Percentiles rank a stretch among this genome's conserved stretches.
Conservation (phyloP, 805 yeast species). For the Kazachstania viticola region DNA sequence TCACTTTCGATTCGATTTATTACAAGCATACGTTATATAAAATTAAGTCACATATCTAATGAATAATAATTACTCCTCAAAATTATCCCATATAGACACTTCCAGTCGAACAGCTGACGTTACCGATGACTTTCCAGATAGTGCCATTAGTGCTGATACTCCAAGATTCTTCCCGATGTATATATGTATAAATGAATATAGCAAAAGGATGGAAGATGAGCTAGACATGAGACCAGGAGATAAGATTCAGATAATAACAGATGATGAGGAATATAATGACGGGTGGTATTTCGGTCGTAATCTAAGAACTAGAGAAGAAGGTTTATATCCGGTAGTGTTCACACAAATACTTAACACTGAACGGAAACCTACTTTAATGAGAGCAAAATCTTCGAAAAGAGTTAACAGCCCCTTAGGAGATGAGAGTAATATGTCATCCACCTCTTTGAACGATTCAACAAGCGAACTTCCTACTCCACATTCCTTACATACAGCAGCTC, state of each 20-base stretch:
- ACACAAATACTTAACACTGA: slow-evolving; percentile 42
- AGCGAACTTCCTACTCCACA: slow-evolving; percentile 20
- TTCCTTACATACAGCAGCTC: slow-evolving; percentile 16
- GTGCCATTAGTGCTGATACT: slow-evolving; percentile 1
- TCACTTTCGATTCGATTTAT: too few species aligned
- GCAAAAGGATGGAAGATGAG: slow-evolving; percentile 84
- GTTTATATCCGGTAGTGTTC: slow-evolving; percentile 83
- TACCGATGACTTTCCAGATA: slow-evolving; percentile 2
- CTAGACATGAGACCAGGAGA: slow-evolving; percentile 73
- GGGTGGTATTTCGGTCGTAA: slow-evolving; percentile 96
- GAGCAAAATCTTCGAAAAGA: slow-evolving; percentile 49
- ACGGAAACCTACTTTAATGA: slow-evolving; percentile 33
- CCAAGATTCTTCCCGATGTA: slow-evolving; percentile 21
- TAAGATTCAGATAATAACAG: slow-evolving; percentile 76
- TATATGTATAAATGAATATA: slow-evolving; percentile 75
- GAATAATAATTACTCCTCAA: slow-evolving; percentile 4
- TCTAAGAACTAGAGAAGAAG: slow-evolving; percentile 58
- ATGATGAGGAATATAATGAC: slow-evolving; percentile 86
- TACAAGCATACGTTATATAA: too few species aligned
- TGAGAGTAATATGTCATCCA: neutral
- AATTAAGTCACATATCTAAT: too few species aligned
- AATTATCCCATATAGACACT: slow-evolving; percentile 6
- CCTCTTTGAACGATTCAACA: slow-evolving; percentile 6
- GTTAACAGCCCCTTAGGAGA: slow-evolving; percentile 23
- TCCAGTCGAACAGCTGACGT: neutral